Evolutionary conservation across 2,329 filamentous ascomycete genomes (phyloP), one percentile per base, ranked within the genome.

Genomic region (Colletotrichum endophyticum): DNA sequence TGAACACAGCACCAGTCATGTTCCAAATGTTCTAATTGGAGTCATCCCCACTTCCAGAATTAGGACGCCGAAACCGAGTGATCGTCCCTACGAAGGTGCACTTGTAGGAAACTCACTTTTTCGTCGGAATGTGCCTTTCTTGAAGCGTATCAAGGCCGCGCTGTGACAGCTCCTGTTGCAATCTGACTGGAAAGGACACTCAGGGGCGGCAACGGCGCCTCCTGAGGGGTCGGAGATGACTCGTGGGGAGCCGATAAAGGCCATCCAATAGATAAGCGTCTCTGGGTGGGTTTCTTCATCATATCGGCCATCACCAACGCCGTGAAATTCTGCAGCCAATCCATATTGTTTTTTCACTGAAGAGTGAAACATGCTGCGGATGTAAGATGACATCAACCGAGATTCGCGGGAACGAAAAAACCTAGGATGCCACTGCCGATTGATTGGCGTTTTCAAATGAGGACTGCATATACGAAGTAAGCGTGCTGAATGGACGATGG

Each of bases 281-380:
- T 22, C n/a, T 0, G n/a, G 44, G 44, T 22, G 44, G 44, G n/a
- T 53, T 22, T 53, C 44, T 53, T 53, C 44, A 53, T 53, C 44
- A 53, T 3, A 13, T 22, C 44, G 44, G 44, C 44, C 44, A 53
- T 22, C 44, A 53, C 44, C 44, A 53, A 53, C 44, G 2, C n/a
- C 44, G 44, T 53, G 44, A 53, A 53, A 53, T 53, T 53, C 44
- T 53, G 44, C 44, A 53, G 44, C 44, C 44, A 53, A 53, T 53
- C 44, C 44, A 53, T 53, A 22, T 53, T 53, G 44, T 53, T 53
- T 53, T 53, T 53, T 53, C n/a, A 53, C 44, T 13, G n/a, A 22
- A 12, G 11, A 53, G 44, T 53, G 44, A 53, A 53, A 53, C 44
- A 53, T 13, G n/a, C n/a, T 22, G 44, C n/a, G 11, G n/a, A 22